phyloP scores from a whole-genome alignment of 169 alveolate genomes.

The Eimeria tenella region DNA sequence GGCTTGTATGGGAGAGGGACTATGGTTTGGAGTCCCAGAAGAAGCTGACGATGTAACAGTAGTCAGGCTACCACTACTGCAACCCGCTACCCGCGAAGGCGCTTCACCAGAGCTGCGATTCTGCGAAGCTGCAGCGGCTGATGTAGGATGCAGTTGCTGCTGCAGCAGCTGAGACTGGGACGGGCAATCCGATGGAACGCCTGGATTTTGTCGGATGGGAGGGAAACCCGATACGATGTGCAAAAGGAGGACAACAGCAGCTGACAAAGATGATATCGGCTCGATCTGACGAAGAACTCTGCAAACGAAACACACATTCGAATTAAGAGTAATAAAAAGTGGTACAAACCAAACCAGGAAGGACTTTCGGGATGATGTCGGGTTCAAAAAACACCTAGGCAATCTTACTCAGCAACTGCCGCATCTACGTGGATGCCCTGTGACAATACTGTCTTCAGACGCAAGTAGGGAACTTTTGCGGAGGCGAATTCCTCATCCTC shows the following conservation, averaged over 20 bases:
- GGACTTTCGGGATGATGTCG: neutral
- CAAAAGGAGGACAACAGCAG: conserved; percentile 54
- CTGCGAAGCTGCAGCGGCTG: conserved; percentile 36
- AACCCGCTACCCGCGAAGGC: neutral
- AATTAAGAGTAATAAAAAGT: too few relatives aligned
- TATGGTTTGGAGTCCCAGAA: conserved; percentile 12
- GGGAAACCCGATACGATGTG: conserved; percentile 53
- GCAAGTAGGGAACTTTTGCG: conserved; percentile 54
- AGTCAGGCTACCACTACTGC: neutral
- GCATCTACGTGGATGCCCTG: conserved; percentile 48
- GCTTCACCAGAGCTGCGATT: conserved; percentile 24
- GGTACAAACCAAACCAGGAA: neutral
- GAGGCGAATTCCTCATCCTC: conserved; percentile 67
- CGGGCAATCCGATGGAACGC: conserved; percentile 20
- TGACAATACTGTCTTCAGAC: conserved; percentile 54
- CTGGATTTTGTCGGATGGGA: conserved; percentile 57
- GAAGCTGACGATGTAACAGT: neutral
- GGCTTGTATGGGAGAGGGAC: conserved; percentile 55
- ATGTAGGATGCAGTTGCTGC: conserved; percentile 52
- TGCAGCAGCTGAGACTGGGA: conserved; percentile 38
- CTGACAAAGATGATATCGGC: conserved; percentile 44
- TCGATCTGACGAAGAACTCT: conserved; percentile 54
- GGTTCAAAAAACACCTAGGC: neutral
- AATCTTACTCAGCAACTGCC: conserved; percentile 67
- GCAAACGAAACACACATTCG: neutral